phyloP scores from a whole-genome alignment of 805 yeast species.

The Ogataea ganodermae region DNA sequence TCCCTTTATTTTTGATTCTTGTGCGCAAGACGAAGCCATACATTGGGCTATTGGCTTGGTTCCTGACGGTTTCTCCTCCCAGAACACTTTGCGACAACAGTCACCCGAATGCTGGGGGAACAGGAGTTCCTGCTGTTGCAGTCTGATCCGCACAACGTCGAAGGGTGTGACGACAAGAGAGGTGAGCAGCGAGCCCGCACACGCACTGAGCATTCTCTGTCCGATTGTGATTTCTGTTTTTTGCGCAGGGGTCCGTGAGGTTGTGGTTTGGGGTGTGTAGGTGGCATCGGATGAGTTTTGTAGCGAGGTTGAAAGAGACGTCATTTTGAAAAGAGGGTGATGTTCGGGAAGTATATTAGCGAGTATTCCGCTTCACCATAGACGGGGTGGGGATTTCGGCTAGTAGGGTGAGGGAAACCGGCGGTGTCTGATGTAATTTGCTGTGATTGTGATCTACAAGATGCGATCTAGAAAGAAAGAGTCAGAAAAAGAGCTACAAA shows the following conservation, averaged over 20 bases:
- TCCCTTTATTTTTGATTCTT: slow-evolving; percentile 51
- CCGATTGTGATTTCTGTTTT: slow-evolving; percentile 43
- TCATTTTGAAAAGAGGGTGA: background rate
- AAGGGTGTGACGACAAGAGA: slow-evolving; percentile 77
- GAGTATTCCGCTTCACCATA: slow-evolving; percentile 7
- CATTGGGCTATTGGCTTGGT: slow-evolving; percentile 36
- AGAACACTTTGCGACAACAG: slow-evolving; percentile 43
- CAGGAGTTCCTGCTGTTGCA: slow-evolving; percentile 73
- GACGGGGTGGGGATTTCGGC: slow-evolving; percentile 25
- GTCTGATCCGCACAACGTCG: slow-evolving; percentile 74
- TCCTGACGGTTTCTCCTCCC: slow-evolving; percentile 26
- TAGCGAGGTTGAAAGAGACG: slow-evolving; percentile 34
- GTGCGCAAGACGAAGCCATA: slow-evolving; percentile 41
- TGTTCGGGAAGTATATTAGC: background rate
- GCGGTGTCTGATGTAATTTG: background rate
- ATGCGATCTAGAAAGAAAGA: background rate
- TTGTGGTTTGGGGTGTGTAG: background rate
- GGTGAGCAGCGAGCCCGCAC: slow-evolving; percentile 72
- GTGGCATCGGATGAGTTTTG: slow-evolving; percentile 34
- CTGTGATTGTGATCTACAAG: no score
- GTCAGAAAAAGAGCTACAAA: background rate
- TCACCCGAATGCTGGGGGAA: slow-evolving; percentile 37
- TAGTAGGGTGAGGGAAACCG: background rate
- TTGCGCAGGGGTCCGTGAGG: slow-evolving; percentile 4
- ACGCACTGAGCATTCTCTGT: slow-evolving; percentile 78